These are phyloP conservation scores for Exophiala aquamarina DNA, from an alignment of 2,329 filamentous ascomycete species.

Conservation along the genomic window DNA sequence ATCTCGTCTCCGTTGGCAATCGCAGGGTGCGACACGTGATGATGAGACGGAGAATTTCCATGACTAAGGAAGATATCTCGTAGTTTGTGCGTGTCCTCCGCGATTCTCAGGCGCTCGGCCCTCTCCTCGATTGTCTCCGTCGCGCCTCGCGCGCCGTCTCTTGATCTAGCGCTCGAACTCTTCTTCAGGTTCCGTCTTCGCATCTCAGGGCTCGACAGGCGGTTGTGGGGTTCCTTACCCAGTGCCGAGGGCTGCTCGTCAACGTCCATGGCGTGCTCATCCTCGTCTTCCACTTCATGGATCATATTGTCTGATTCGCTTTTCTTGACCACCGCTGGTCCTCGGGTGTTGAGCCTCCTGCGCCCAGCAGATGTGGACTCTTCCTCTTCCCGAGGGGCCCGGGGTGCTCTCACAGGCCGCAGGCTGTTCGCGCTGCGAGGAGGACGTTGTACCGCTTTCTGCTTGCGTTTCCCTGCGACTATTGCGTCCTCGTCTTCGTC, in stretches of 20 bases:
- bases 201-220: conserved; percentile 40
- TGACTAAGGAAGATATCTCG: conserved; percentile 15
- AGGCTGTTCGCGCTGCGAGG: conserved; percentile 34
- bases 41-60: no score
- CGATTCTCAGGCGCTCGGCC: conserved; percentile 30
- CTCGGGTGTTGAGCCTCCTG: conserved; percentile 7
- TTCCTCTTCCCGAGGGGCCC: conserved; percentile 19
- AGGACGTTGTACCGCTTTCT: conserved; percentile 45
- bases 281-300: conserved; percentile 17
- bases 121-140: conserved; percentile 28
- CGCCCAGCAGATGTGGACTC: neutral
- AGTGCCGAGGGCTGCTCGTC: conserved; percentile 27
- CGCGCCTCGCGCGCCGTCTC: conserved; percentile 15
- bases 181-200: conserved; percentile 42
- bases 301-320: conserved; percentile 8
- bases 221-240: conserved; percentile 28
- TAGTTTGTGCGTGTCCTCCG: conserved; percentile 26
- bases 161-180: conserved; percentile 22
- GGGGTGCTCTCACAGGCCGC: conserved; percentile 14
- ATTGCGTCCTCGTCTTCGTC: conserved; percentile 47
- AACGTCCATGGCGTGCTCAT: conserved; percentile 29
- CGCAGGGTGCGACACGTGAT: no score
- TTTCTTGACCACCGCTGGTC: no score
- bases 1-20: conserved; percentile 12
- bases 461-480: conserved; percentile 42